Percentiles rank a stretch among this genome's conserved stretches.
phyloP scores from a whole-genome alignment of 2,329 filamentous ascomycete genomes.

The Neonectria hederae region DNA sequence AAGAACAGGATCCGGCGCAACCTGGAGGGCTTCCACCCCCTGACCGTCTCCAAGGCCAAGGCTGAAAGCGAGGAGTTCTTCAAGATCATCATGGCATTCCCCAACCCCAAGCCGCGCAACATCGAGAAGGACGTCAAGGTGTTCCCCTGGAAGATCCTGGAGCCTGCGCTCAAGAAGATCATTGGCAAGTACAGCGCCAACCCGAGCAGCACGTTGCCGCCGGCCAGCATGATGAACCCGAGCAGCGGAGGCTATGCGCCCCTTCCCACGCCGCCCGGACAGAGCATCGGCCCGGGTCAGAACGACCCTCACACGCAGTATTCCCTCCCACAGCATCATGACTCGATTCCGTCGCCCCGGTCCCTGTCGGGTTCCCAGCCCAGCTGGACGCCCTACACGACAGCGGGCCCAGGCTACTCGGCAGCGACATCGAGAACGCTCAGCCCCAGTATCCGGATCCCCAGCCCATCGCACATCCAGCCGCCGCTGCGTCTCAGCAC shows the following conservation, averaged over 20 bases:
- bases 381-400: conserved; percentile 59
- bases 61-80: conserved; percentile 95
- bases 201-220: conserved; percentile 51
- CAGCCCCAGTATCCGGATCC: conserved; percentile 48
- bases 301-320: conserved; percentile 50
- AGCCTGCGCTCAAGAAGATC: conserved; percentile 92
- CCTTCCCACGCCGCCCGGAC: conserved; percentile 58
- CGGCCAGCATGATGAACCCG: conserved; percentile 54
- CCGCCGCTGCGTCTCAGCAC: conserved; percentile 51
- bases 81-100: conserved; percentile 98
- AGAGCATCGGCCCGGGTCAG: conserved; percentile 45
- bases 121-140: conserved; percentile 99
- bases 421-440: conserved; percentile 54
- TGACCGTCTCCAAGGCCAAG: conserved; percentile 94
- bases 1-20: conserved; percentile 98
- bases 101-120: conserved; percentile 92
- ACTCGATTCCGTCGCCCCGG: conserved; percentile 62
- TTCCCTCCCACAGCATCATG: conserved; percentile 56
- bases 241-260: conserved; percentile 53
- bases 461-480: conserved; percentile 48
- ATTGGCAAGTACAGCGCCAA: conserved; percentile 89
- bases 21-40: conserved; percentile 89
- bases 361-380: conserved; percentile 59
- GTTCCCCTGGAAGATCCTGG: conserved; percentile 93
- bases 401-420: conserved; percentile 46